Evolutionary conservation across 1,284 basidiomycete species (phyloP), one percentile per base, ranked within the genome.

Genomic region (Papiliotrema terrestris): DNA sequence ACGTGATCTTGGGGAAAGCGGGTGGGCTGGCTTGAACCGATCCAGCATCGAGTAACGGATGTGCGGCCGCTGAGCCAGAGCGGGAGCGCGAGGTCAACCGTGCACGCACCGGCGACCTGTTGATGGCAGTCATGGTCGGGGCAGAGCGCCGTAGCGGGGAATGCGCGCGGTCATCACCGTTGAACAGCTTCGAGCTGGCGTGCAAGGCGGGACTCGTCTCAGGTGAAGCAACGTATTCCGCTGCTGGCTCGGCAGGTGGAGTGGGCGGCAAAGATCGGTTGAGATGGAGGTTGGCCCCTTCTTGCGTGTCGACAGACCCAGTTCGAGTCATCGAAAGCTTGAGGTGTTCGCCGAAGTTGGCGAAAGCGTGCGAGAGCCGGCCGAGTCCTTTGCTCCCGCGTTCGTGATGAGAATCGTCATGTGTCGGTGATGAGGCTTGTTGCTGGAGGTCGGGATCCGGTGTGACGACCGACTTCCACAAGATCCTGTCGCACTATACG

Each of bases 401-500:
- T 49, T 22, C 42, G 29, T 39, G 22, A 29, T 19, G 14, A 39
- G 15, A 32, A 13, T 47, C 47, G 39, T 8, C 22, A 32, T 42
- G 23, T 44, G 22, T 55, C 29, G 25, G 39, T 23, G 20, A 52
- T 48, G 26, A 51, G 52, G 4, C 45, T 22, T 54, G 38, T 9
- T 44, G 38, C 22, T 29, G 39, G 13, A 52, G 25, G 29, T 64
- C 62, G 41, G 26, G 47, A 55, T 72, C 72, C 9, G 73, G 68
- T 14, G 65, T 58, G 29, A 75, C 59, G 45, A 71, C 69, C 0
- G 72, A 61, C 55, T 76, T 77, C 74, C 72, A 78, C 4, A 78
- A 60, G 3, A 78, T 73, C 17, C 77, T 63, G 55, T 78, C 77
- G 57, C 77, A 78, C 74, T 75, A 54, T 19, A 2, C n/a, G 43